Conservation (phyloP, 768 basidiomycete species). For the Pleurotus pulmonarius region DNA sequence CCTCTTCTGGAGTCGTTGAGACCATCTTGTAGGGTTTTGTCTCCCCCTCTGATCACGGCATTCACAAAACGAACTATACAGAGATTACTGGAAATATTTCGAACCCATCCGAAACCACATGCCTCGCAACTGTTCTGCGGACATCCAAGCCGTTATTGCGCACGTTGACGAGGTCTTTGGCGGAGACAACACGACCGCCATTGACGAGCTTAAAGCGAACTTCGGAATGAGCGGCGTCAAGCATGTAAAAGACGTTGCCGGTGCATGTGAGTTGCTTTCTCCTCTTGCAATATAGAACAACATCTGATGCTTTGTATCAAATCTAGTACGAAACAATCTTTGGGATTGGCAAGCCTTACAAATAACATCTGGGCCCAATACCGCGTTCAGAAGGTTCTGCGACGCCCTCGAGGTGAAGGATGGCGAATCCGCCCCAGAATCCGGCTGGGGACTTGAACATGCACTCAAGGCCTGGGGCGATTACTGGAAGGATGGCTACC, state of each 20-base stretch:
- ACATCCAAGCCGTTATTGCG: constrained; percentile 59
- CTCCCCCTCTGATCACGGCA: neutral
- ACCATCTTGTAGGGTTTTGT: constrained; percentile 40
- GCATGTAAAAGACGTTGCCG: constrained; percentile 65
- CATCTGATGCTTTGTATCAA: constrained; percentile 16
- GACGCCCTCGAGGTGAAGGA: constrained; percentile 64
- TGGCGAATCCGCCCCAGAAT: constrained; percentile 41
- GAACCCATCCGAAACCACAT: constrained; percentile 57
- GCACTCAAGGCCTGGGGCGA: constrained; percentile 58
- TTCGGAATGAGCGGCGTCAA: constrained; percentile 56
- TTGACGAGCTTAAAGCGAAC: constrained; percentile 49
- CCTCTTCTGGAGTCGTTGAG: constrained; percentile 63
- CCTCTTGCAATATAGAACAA: constrained; percentile 15
- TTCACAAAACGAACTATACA: constrained; percentile 12
- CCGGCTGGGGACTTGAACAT: constrained; percentile 62
- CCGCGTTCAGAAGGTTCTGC: constrained; percentile 56
- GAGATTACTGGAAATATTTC: constrained; percentile 69
- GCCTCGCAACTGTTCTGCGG: constrained; percentile 68
- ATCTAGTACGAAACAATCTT: constrained; percentile 52
- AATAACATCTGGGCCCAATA: constrained; percentile 40
- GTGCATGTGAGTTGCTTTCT: constrained; percentile 36
- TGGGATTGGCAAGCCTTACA: constrained; percentile 72
- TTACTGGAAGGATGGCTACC: constrained; percentile 52
- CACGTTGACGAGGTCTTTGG: constrained; percentile 58
- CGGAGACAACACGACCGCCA: constrained; percentile 38